Evolutionary conservation across 148 eudicot species (phyloP).

Genomic region (Rhododendron molle): DNA sequence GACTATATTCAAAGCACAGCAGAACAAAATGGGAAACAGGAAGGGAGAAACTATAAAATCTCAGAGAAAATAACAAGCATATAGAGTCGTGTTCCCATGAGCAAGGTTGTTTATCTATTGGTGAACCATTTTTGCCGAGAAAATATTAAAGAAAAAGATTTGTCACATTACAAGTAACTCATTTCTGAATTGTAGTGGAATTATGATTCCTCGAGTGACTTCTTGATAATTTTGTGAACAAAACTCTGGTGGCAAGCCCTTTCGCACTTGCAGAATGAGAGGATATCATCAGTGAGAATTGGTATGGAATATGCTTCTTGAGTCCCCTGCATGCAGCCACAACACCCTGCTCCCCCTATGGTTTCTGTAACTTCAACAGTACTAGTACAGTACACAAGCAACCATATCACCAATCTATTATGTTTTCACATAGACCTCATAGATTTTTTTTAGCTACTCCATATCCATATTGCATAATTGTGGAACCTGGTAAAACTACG

Average conservation of each 20-base stretch:
- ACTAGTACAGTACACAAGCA: background rate
- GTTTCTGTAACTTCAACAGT: background rate
- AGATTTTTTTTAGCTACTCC: background rate
- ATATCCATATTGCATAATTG: background rate
- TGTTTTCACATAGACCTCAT: background rate
- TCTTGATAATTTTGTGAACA: background rate
- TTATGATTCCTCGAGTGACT: background rate
- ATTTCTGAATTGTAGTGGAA: background rate
- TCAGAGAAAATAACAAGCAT: background rate
- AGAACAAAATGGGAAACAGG: background rate
- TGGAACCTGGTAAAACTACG: background rate
- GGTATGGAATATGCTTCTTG: background rate
- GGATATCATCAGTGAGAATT: background rate
- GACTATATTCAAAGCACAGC: background rate
- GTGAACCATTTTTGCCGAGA: background rate
- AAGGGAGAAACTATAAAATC: background rate
- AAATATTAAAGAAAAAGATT: background rate
- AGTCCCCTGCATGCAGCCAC: background rate
- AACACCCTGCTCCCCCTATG: background rate
- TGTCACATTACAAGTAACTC: background rate
- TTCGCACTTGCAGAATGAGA: background rate
- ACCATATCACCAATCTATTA: background rate
- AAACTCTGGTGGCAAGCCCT: background rate
- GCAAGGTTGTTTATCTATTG: background rate
- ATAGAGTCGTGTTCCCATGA: background rate